Evolutionary conservation across 257 asterid genomes (phyloP).

Genomic region (Lantana camara): DNA sequence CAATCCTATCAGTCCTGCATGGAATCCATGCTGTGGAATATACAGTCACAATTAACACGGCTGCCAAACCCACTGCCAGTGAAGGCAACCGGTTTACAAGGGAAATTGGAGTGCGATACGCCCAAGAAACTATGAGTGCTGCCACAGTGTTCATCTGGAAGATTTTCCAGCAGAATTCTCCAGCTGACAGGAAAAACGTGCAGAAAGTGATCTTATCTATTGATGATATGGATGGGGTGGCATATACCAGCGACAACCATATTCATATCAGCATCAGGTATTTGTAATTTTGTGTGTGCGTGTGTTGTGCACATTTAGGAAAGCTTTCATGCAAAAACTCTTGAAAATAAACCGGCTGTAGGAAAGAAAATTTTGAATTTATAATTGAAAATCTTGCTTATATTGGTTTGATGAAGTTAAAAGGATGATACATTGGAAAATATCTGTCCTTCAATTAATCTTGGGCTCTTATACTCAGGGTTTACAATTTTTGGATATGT

Average conservation of each 20-base stretch:
- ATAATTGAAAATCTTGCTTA: no score
- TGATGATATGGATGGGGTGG: conserved; percentile 62
- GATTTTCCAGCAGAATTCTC: conserved; percentile 43
- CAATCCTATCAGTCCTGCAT: conserved; percentile 25
- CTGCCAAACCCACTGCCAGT: conserved; percentile 30
- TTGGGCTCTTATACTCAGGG: no score
- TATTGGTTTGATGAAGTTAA: no score
- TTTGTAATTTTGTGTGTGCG: not conserved
- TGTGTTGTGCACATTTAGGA: not conserved
- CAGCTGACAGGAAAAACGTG: conserved; percentile 36
- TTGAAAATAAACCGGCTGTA: no score
- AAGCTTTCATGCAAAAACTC: no score
- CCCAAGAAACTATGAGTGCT: conserved; percentile 16
- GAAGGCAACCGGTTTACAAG: conserved; percentile 51
- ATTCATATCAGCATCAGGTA: conserved; percentile 57
- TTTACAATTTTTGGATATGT: no score
- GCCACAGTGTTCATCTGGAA: conserved; percentile 44
- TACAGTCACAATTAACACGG: conserved; percentile 46
- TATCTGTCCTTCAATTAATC: no score
- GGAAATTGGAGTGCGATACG: conserved; percentile 46
- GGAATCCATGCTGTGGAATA: conserved; percentile 42
- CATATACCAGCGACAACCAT: conserved; percentile 39
- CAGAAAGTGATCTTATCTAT: conserved; percentile 40
- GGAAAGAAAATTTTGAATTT: no score
- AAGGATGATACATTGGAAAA: no score